These are phyloP conservation scores for Phytophthora macrochlamydospora DNA, from an alignment of 352 stramenopile species.

Conservation along the genomic window DNA sequence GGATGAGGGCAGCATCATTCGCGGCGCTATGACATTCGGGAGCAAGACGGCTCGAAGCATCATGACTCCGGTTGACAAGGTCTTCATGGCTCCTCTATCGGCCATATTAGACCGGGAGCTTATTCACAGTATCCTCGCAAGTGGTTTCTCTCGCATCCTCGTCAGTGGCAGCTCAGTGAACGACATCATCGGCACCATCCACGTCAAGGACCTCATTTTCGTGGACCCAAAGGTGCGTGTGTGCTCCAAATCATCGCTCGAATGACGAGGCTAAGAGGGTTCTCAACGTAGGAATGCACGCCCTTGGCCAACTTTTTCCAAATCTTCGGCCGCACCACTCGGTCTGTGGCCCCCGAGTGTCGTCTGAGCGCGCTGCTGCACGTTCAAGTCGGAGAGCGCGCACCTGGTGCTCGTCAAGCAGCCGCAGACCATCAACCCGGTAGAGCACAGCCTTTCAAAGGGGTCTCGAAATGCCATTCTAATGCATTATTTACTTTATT, in stretches of 20 bases:
- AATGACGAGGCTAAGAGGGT: slow-evolving; percentile 31
- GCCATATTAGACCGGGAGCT: slow-evolving; percentile 69
- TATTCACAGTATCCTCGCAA: slow-evolving; percentile 96
- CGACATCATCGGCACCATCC: slow-evolving; percentile 97
- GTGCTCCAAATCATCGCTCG: slow-evolving; percentile 43
- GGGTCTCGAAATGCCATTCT: too few relatives aligned
- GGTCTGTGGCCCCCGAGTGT: slow-evolving; percentile 87
- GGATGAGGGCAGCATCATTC: slow-evolving; percentile 94
- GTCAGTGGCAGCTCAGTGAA: slow-evolving; percentile 81
- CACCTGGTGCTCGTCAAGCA: slow-evolving; percentile 96
- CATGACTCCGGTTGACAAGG: slow-evolving; percentile 94
- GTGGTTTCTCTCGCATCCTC: slow-evolving; percentile 96
- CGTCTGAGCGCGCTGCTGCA: slow-evolving; percentile 92
- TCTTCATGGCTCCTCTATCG: slow-evolving; percentile 95
- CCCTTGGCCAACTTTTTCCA: slow-evolving; percentile 70
- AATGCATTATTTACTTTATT: neutral
- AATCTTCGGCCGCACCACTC: slow-evolving; percentile 60
- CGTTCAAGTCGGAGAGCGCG: slow-evolving; percentile 93
- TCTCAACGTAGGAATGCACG: slow-evolving; percentile 54
- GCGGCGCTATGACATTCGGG: slow-evolving; percentile 95
- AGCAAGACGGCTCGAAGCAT: slow-evolving; percentile 91
- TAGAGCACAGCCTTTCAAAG: slow-evolving; percentile 4
- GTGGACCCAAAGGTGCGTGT: slow-evolving; percentile 91
- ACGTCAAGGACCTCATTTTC: slow-evolving; percentile 99
- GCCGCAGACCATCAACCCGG: slow-evolving; percentile 73